Evolutionary conservation across 495 filamentous ascomycete genomes (phyloP).

Genomic region (Neurospora cerealis): DNA sequence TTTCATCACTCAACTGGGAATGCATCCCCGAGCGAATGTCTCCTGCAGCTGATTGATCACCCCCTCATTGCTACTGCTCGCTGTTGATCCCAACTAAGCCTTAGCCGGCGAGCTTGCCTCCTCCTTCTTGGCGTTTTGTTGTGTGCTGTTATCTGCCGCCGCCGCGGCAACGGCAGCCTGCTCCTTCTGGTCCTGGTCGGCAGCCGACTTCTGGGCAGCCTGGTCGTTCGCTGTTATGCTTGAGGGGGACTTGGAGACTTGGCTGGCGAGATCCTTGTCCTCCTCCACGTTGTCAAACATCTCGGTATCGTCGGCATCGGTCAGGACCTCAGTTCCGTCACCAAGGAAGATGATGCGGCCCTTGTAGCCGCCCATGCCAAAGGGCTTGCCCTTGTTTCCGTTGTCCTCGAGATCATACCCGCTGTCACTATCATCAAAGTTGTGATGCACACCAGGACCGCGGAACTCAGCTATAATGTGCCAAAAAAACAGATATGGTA

Average conservation of each 20-base stretch:
- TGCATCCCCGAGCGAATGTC: not conserved
- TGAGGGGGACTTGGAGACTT: constrained; percentile 36
- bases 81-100: not conserved
- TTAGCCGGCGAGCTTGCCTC: not conserved
- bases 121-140: not conserved
- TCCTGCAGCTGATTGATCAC: not conserved
- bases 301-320: constrained; percentile 77
- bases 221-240: not conserved
- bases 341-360: constrained; percentile 89
- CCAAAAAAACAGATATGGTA: constrained; percentile 12
- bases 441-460: constrained; percentile 80
- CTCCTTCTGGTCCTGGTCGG: constrained; percentile 1
- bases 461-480: constrained; percentile 76
- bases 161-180: not conserved
- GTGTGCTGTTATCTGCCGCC: not conserved
- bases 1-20: not conserved
- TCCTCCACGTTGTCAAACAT: constrained; percentile 88
- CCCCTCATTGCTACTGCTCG: not conserved
- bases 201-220: not conserved
- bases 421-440: constrained; percentile 85
- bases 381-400: constrained; percentile 27
- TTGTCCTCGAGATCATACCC: constrained; percentile 71
- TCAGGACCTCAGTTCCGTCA: constrained; percentile 82
- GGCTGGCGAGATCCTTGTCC: constrained; percentile 60
- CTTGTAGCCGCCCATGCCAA: constrained; percentile 52